phyloP scores from a whole-genome alignment of 441 rosid genomes.

The Omphalea diandra region DNA sequence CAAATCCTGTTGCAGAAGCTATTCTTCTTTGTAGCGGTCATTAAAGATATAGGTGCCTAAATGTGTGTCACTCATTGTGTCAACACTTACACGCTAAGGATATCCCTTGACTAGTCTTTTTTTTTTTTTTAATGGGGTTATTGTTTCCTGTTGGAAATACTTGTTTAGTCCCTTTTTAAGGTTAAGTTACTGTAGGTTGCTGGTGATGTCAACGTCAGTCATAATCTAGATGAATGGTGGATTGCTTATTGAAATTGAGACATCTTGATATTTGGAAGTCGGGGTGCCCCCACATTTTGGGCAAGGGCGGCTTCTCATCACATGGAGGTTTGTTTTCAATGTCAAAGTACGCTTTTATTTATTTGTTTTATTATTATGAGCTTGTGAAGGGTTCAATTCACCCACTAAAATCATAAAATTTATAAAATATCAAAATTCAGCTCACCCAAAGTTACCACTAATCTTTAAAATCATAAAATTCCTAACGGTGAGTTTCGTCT shows the following conservation, averaged over 20 bases:
- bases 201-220: neutral
- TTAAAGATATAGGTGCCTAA: neutral
- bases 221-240: neutral
- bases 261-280: slow-evolving; percentile 41
- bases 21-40: slow-evolving; percentile 1
- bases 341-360: no score
- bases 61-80: neutral
- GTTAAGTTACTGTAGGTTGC: neutral
- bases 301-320: neutral
- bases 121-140: no score
- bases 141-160: no score
- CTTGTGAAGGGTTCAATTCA: no score
- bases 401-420: no score
- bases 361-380: no score
- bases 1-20: slow-evolving; percentile 24
- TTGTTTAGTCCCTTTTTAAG: no score
- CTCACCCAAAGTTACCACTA: no score
- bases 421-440: no score
- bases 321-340: no score
- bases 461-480: no score
- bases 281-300: neutral
- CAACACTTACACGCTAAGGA: slow-evolving; percentile 1
- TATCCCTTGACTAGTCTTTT: neutral
- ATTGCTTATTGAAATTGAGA: slow-evolving; percentile 21
- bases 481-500: no score